phyloP scores from a whole-genome alignment of 345 rosid genomes.

The Bruguiera sexangula region DNA sequence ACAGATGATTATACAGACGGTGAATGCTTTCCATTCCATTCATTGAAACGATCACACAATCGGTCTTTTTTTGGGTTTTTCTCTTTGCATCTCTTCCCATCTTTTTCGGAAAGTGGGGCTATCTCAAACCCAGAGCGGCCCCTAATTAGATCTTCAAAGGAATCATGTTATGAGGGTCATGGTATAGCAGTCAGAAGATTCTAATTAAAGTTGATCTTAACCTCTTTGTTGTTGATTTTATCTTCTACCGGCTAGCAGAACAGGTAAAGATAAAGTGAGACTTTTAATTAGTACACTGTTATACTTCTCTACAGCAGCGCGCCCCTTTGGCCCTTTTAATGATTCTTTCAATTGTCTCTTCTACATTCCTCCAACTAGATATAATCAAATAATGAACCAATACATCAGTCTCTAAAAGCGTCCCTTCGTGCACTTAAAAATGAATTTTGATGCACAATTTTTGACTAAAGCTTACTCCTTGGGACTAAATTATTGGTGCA shows the following conservation, averaged over 20 bases:
- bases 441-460: too few relatives aligned
- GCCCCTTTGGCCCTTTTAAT: neutral
- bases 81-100: neutral
- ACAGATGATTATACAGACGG: conserved; percentile 1
- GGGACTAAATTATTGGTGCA: too few relatives aligned
- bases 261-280: neutral
- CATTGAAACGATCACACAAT: neutral
- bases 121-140: neutral
- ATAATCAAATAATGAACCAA: too few relatives aligned
- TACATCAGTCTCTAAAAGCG: too few relatives aligned
- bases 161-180: neutral
- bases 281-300: neutral
- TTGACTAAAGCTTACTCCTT: too few relatives aligned
- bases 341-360: neutral
- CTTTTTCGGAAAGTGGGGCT: conserved; percentile 14
- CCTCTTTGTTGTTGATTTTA: neutral
- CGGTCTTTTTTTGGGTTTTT: neutral
- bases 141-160: neutral
- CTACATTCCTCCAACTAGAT: neutral
- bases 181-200: neutral
- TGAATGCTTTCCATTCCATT: neutral
- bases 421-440: too few relatives aligned
- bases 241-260: neutral
- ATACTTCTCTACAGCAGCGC: too few relatives aligned
- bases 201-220: too few relatives aligned